Percentiles rank a stretch among this genome's conserved stretches.
phyloP scores from a whole-genome alignment of 306 rosid genomes.

The Cucumis sativus region Cucumber_9930_V3 NC_026659.2:4988501-4989000 shows the following conservation, averaged over 20 bases:
- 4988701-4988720: conserved; percentile 49
- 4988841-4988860: conserved; percentile 37
- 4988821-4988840: conserved; percentile 27
- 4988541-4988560: conserved; percentile 63
- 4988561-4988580: conserved; percentile 50
- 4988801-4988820: conserved; percentile 49
- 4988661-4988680: conserved; percentile 54
- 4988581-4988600: conserved; percentile 33
- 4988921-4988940: conserved; percentile 52
- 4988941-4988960: conserved; percentile 32
- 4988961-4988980: conserved; percentile 38
- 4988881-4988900: conserved; percentile 38
- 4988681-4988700: conserved; percentile 43
- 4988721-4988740: conserved; percentile 38
- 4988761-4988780: conserved; percentile 46
- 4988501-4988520: conserved; percentile 69
- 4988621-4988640: conserved; percentile 54
- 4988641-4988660: conserved; percentile 63
- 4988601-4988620: conserved; percentile 34
- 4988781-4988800: conserved; percentile 43
- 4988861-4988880: conserved; percentile 26
- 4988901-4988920: conserved; percentile 31
- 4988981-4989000: conserved; percentile 55
- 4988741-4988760: conserved; percentile 59
- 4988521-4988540: conserved; percentile 78